These are phyloP conservation scores for Leptodontidium sp. DNA, from an alignment of 2,329 filamentous ascomycete genomes.

Conservation along the genomic window DNA sequence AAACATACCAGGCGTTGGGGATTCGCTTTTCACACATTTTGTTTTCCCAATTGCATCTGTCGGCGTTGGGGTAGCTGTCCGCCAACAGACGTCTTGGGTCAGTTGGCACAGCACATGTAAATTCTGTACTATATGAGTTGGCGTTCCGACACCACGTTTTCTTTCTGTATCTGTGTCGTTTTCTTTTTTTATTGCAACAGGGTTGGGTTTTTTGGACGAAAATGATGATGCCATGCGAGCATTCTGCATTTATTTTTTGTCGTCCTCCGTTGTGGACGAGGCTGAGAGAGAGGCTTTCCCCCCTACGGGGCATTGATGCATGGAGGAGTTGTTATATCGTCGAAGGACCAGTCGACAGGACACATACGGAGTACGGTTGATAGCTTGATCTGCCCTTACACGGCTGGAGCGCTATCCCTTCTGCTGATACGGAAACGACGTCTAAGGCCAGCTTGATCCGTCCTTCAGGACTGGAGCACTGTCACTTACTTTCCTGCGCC, in stretches of 20 bases:
- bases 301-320: too few relatives aligned
- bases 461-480: neutral
- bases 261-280: slow-evolving; percentile 1
- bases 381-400: neutral
- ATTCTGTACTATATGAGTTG: neutral
- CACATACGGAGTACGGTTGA: neutral
- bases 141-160: neutral
- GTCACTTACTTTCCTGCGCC: neutral
- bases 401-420: neutral
- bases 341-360: neutral
- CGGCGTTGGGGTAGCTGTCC: slow-evolving; percentile 11
- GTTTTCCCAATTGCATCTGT: slow-evolving; percentile 8
- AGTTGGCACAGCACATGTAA: slow-evolving; percentile 1
- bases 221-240: slow-evolving; percentile 1
- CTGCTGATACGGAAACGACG: neutral
- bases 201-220: neutral
- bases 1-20: slow-evolving; percentile 7
- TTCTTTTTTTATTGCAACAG: neutral
- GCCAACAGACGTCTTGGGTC: neutral
- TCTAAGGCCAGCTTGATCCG: slow-evolving; percentile 2
- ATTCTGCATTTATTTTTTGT: neutral
- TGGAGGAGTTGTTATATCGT: neutral
- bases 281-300: neutral
- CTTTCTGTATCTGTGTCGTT: neutral
- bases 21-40: neutral